Conservation (phyloP, 257 asterid species). For the Leonotis leonurus region DNA sequence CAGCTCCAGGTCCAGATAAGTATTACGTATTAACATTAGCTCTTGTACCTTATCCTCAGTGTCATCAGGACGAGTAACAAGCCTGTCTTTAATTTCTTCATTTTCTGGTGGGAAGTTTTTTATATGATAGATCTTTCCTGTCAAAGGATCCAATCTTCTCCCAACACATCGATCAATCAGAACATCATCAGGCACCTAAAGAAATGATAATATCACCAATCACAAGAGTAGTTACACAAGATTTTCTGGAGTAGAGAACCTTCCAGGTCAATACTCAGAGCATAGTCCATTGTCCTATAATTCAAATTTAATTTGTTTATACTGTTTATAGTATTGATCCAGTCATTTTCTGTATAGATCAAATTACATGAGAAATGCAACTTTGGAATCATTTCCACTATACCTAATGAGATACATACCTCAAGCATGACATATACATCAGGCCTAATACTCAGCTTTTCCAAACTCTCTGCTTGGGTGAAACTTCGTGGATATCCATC, state of each 20-base stretch:
- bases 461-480: slow-evolving; percentile 86
- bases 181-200: slow-evolving; percentile 80
- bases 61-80: slow-evolving; percentile 79
- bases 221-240: slow-evolving; percentile 8
- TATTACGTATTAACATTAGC: slow-evolving; percentile 1
- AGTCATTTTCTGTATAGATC: slow-evolving; percentile 1
- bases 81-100: slow-evolving; percentile 70
- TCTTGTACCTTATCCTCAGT: slow-evolving; percentile 71
- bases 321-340: not conserved
- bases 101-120: slow-evolving; percentile 70
- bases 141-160: slow-evolving; percentile 80
- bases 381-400: not conserved
- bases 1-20: slow-evolving; percentile 14
- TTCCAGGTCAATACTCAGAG: not conserved
- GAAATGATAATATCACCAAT: slow-evolving; percentile 15
- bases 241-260: not conserved
- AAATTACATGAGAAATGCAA: not conserved
- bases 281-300: not conserved
- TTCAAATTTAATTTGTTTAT: not conserved
- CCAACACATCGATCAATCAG: slow-evolving; percentile 84
- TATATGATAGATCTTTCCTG: slow-evolving; percentile 72
- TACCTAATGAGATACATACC: slow-evolving; percentile 37
- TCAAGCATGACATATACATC: slow-evolving; percentile 76
- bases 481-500: slow-evolving; percentile 88
- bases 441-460: slow-evolving; percentile 66